Evolutionary conservation across 805 yeast genomes (phyloP).

Genomic region (Metschnikowia hibisci): DNA sequence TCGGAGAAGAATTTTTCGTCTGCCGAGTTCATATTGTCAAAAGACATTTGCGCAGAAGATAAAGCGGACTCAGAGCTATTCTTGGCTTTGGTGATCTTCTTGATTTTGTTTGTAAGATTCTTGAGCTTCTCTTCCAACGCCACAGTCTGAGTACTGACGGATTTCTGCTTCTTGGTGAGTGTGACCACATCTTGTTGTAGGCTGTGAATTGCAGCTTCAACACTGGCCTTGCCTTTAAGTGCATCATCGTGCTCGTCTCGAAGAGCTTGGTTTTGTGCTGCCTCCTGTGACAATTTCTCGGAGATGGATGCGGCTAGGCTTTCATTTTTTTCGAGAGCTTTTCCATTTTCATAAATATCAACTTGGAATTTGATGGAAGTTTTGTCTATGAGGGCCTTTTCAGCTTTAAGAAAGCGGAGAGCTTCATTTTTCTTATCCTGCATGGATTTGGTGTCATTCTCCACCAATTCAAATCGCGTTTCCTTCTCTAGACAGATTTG

Average conservation of each 20-base stretch:
- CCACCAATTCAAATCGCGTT: slow-evolving; percentile 72
- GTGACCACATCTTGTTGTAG: slow-evolving; percentile 20
- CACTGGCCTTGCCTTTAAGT: slow-evolving; percentile 25
- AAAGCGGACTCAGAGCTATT: slow-evolving; percentile 44
- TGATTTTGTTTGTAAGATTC: slow-evolving; percentile 54
- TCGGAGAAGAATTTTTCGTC: slow-evolving; percentile 43
- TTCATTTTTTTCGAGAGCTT: slow-evolving; percentile 36
- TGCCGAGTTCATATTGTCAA: slow-evolving; percentile 44
- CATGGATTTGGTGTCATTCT: slow-evolving; percentile 60
- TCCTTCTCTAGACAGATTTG: slow-evolving; percentile 80
- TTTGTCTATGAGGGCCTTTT: slow-evolving; percentile 54
- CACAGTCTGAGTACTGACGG: slow-evolving; percentile 49
- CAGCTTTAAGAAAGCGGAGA: slow-evolving; percentile 56
- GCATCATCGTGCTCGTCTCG: slow-evolving; percentile 28
- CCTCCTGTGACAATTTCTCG: slow-evolving; percentile 42
- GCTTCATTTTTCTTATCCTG: slow-evolving; percentile 74
- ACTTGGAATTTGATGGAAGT: slow-evolving; percentile 57
- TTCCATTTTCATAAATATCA: slow-evolving; percentile 38
- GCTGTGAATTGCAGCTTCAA: slow-evolving; percentile 12
- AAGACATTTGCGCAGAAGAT: slow-evolving; percentile 43
- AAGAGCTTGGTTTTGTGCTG: slow-evolving; percentile 37
- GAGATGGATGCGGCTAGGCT: slow-evolving; percentile 37
- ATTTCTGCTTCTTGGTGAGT: slow-evolving; percentile 29
- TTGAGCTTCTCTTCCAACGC: slow-evolving; percentile 74
- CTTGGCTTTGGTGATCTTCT: slow-evolving; percentile 55